Conservation (phyloP, 2,329 filamentous ascomycete species). For the Cladosporium velox region DNA sequence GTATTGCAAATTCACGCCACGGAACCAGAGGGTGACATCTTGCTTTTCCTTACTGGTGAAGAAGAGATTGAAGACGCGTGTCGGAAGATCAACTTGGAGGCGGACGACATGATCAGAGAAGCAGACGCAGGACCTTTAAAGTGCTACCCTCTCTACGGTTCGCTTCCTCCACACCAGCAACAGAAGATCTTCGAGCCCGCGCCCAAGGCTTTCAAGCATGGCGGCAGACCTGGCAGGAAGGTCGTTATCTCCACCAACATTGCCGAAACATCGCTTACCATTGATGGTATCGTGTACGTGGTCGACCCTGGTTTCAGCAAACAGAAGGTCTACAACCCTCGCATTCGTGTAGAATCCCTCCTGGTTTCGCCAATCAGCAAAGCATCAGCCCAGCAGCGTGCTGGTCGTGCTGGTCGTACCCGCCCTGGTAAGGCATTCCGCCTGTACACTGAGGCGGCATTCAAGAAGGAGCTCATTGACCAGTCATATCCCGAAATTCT, state of each 20-base stretch:
- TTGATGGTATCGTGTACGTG: constrained; percentile 98
- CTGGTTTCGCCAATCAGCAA: constrained; percentile 98
- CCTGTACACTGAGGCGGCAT: constrained; percentile 90
- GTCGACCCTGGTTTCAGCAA: constrained; percentile 99
- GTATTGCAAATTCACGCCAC: constrained; percentile 95
- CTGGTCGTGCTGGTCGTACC: constrained; percentile 98
- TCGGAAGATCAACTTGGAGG: constrained; percentile 86
- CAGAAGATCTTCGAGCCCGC: constrained; percentile 93
- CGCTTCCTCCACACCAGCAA: constrained; percentile 87
- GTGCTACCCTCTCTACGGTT: constrained; percentile 92
- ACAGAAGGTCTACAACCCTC: constrained; percentile 98
- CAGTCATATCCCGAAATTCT: constrained; percentile 96
- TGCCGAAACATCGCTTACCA: constrained; percentile 94
- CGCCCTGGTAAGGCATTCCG: constrained; percentile 98
- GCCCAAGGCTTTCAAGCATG: constrained; percentile 69
- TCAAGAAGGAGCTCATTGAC: constrained; percentile 97
- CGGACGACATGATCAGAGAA: constrained; percentile 87
- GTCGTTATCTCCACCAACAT: constrained; percentile 96
- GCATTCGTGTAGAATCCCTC: constrained; percentile 92
- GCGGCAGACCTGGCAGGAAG: constrained; percentile 87
- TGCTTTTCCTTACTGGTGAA: constrained; percentile 94
- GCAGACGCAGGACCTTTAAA: constrained; percentile 86
- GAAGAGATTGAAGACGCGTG: constrained; percentile 98
- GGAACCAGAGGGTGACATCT: constrained; percentile 87
- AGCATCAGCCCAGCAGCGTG: constrained; percentile 93